These are phyloP conservation scores for Psidium friedrichsthalianum DNA, from an alignment of 345 rosid genomes.

Conservation along the genomic window DNA sequence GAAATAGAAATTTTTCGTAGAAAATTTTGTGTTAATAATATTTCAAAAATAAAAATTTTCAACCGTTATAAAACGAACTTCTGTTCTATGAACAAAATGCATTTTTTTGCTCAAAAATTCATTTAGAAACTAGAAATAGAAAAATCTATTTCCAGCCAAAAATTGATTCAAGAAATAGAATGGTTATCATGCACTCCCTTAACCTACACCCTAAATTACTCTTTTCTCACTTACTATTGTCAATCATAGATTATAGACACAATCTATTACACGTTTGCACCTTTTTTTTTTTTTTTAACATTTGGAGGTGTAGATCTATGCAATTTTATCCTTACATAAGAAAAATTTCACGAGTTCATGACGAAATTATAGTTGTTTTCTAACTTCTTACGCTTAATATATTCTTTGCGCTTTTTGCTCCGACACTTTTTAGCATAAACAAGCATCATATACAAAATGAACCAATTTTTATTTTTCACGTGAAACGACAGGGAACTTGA, in stretches of 20 bases:
- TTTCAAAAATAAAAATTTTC: no score
- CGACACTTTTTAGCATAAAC: background rate
- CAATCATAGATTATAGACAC: background rate
- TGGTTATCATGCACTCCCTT: no score
- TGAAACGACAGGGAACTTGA: background rate
- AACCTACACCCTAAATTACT: background rate
- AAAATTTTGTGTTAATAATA: no score
- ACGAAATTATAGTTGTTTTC: background rate
- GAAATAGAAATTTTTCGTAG: no score
- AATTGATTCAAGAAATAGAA: no score
- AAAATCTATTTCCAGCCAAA: no score
- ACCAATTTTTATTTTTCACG: background rate
- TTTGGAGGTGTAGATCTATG: background rate
- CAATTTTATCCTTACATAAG: background rate
- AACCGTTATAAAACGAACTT: no score
- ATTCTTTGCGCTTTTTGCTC: background rate
- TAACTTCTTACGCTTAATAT: background rate
- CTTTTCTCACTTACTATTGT: background rate
- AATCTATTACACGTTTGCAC: background rate
- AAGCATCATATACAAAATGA: background rate
- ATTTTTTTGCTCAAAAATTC: no score
- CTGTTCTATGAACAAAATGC: no score
- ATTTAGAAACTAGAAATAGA: no score
- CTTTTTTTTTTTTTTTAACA: background rate
- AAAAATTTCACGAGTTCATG: background rate